Base-by-base conservation (phyloP, 345 rosid species). In the Dimocarpus longan region DNA sequence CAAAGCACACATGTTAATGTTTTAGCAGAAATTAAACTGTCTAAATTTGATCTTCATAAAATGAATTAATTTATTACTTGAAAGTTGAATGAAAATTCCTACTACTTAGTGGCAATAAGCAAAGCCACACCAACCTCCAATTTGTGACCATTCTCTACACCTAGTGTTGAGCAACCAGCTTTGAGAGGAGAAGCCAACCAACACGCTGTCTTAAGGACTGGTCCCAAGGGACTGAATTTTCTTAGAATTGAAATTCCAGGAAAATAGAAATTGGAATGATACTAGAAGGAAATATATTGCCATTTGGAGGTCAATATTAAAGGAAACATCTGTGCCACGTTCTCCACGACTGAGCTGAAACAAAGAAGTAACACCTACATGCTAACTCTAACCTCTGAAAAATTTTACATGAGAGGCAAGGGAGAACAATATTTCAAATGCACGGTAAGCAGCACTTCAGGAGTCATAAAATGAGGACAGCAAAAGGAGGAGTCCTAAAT, bases 1-100 rank as follows among this genome's bases (percentile, higher is more conserved):
- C 74, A 76, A 79, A 40, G 76, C 6, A 59, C 16, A 74, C 28
- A 57, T 8, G 18, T 24, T 37, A 46, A 42, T 54, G 21, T 79
- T 39, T 12, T n/a, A 24, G 12, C 40, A 44, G 70, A 66, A 56
- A 65, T 66, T 16, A 60, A 52, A 16, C 19, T 16, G 73, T 3
- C 0, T 18, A 28, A 9, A 42, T 21, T 4, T 62, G 40, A 10
- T 50, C 42, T 28, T 24, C 78, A 57, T 15, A 19, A 73, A 1
- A 59, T 44, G 59, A 63, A 26, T 63, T 24, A 52, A n/a, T 74
- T 43, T 24, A 1, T 24, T 63, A 26, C 68, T 8, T 18, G 6
- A 43, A 72, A 13, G 64, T 26, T 5, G 22, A 74, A 74, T 1
- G 5, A 22, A 13, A 60, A 26, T 11, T 42, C 7, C 42, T 7